Percentiles rank a stretch among this genome's conserved stretches.
Evolutionary conservation across 768 basidiomycete species (phyloP).

Genomic region (Cyathus striatus): DNA sequence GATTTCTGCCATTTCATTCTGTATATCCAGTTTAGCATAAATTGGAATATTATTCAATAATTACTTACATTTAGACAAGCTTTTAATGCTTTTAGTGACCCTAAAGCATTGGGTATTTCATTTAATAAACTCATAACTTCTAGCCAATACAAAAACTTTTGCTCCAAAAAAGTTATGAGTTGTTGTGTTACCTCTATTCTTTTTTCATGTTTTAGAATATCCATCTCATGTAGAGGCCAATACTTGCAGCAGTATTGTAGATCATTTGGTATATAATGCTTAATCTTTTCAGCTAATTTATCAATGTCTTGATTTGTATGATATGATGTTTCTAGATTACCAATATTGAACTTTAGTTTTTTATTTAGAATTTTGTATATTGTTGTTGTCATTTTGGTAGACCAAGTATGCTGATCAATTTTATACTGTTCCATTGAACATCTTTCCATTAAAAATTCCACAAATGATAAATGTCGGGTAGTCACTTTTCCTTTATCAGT

Average conservation of each 20-base stretch:
- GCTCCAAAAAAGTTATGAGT: neutral
- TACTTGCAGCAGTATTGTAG: neutral
- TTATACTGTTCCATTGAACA: neutral
- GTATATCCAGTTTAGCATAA: neutral
- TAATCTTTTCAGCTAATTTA: neutral
- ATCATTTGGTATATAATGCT: neutral
- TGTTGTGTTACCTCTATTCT: neutral
- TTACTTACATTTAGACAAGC: neutral
- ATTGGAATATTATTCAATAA: neutral
- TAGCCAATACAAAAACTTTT: neutral
- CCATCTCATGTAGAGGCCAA: neutral
- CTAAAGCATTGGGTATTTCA: neutral
- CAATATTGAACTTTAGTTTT: neutral
- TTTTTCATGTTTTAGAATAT: neutral
- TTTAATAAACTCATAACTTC: neutral
- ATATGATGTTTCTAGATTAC: neutral
- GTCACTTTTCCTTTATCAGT: neutral
- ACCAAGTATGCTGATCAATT: neutral
- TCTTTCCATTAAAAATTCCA: neutral
- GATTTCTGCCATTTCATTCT: too few relatives aligned
- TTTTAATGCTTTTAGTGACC: neutral
- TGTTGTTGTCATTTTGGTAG: neutral
- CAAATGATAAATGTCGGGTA: neutral
- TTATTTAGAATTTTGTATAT: neutral
- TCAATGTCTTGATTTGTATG: neutral